Percentiles rank a stretch among this genome's conserved stretches.
phyloP scores from a whole-genome alignment of 2,329 filamentous ascomycete species.

The Diplodia seriata region DNA sequence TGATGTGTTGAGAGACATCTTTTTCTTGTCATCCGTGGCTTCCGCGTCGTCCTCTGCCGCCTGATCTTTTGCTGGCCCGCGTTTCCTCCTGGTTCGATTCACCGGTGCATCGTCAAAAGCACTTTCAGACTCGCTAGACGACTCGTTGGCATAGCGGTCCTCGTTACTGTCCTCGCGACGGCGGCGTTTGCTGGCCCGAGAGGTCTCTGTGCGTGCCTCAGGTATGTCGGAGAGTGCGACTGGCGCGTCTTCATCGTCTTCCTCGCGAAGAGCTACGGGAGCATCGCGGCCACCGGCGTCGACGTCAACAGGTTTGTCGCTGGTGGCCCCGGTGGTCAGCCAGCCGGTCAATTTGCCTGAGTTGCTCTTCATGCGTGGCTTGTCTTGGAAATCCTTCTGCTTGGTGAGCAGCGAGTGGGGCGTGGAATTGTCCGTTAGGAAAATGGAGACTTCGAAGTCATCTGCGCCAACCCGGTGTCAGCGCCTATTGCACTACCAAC shows the following conservation, averaged over 20 bases:
- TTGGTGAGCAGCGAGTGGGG: slow-evolving; percentile 87
- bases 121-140: slow-evolving; percentile 43
- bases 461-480: slow-evolving; percentile 61
- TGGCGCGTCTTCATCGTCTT: slow-evolving; percentile 60
- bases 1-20: slow-evolving; percentile 80
- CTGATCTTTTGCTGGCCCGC: slow-evolving; percentile 32
- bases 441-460: slow-evolving; percentile 94
- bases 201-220: slow-evolving; percentile 46
- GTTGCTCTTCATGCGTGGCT: slow-evolving; percentile 53
- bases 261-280: slow-evolving; percentile 59
- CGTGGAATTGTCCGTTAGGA: slow-evolving; percentile 78
- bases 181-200: slow-evolving; percentile 34
- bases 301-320: slow-evolving; percentile 52
- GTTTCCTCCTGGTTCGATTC: slow-evolving; percentile 35
- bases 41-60: slow-evolving; percentile 35
- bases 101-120: slow-evolving; percentile 28
- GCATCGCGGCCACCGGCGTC: slow-evolving; percentile 53
- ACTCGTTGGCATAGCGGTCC: slow-evolving; percentile 43
- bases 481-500: neutral
- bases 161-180: slow-evolving; percentile 38
- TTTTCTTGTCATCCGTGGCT: slow-evolving; percentile 90
- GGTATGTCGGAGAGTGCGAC: slow-evolving; percentile 65
- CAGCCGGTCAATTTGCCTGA: slow-evolving; percentile 56
- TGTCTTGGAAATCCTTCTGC: slow-evolving; percentile 71
- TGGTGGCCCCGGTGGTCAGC: slow-evolving; percentile 48